Evolutionary conservation across 148 eudicot species (phyloP).

Genomic region (Agrostemma githago): DNA sequence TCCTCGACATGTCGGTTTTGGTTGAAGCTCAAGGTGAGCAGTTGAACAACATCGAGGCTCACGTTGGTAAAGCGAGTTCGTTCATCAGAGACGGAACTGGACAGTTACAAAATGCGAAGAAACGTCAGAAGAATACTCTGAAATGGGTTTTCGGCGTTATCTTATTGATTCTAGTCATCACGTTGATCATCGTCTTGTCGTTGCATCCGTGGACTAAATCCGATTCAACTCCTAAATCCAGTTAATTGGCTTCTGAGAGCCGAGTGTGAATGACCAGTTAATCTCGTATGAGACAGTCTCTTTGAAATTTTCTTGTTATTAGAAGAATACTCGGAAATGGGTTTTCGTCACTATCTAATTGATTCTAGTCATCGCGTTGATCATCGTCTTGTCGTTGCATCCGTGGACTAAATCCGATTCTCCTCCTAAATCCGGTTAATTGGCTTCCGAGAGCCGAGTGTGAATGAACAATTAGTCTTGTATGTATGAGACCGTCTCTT

Average conservation of each 20-base stretch:
- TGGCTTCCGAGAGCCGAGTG: background rate
- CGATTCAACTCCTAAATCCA: background rate
- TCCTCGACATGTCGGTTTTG: constrained; percentile 53
- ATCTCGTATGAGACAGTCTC: no score
- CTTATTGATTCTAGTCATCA: constrained; percentile 32
- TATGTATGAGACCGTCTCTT: background rate
- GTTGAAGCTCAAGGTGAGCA: constrained; percentile 53
- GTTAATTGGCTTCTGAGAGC: no score
- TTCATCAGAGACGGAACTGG: constrained; percentile 38
- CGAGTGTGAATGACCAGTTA: no score
- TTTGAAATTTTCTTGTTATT: background rate
- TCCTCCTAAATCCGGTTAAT: background rate
- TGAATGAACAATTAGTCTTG: background rate
- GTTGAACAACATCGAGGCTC: constrained; percentile 43
- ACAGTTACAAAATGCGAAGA: constrained; percentile 34
- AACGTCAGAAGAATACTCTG: constrained; percentile 44
- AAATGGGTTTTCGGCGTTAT: constrained; percentile 54
- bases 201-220: constrained; percentile 22
- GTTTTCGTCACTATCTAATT: constrained; percentile 39
- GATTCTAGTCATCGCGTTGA: constrained; percentile 31
- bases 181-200: constrained; percentile 33
- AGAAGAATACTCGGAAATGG: constrained; percentile 58
- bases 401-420: constrained; percentile 21
- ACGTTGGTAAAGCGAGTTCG: constrained; percentile 42
- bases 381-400: constrained; percentile 31